These are phyloP conservation scores for Leucogyrophana mollusca DNA, from an alignment of 768 basidiomycete genomes.

Conservation along the genomic window DNA sequence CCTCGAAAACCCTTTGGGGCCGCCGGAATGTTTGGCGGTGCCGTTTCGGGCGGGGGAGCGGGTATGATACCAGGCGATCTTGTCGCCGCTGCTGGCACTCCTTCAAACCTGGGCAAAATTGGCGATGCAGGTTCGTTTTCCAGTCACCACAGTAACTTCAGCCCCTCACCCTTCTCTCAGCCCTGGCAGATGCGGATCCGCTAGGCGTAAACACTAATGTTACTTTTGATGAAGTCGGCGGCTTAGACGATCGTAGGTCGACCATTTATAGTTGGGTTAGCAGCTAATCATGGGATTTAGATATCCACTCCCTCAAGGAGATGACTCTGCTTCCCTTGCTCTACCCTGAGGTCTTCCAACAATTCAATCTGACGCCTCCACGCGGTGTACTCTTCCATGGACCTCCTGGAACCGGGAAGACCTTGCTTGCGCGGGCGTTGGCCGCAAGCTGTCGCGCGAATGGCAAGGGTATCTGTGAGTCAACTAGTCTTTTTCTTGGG, in stretches of 20 bases:
- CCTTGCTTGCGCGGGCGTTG: conserved; percentile 88
- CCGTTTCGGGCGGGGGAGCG: conserved; percentile 46
- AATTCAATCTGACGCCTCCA: conserved; percentile 91
- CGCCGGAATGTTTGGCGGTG: conserved; percentile 49
- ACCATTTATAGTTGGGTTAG: neutral
- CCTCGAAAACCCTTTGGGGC: conserved; percentile 66
- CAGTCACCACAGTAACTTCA: conserved; percentile 15
- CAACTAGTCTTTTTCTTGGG: neutral
- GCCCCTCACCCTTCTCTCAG: conserved; percentile 35
- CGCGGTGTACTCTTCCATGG: conserved; percentile 97
- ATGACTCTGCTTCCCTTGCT: conserved; percentile 95
- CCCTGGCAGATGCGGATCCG: conserved; percentile 92
- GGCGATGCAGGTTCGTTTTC: conserved; percentile 63
- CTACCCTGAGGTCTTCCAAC: conserved; percentile 96
- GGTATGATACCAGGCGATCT: conserved; percentile 61
- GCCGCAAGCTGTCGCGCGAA: conserved; percentile 89
- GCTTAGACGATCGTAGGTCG: conserved; percentile 83
- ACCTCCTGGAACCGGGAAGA: conserved; percentile 98
- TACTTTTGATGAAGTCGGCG: conserved; percentile 96
- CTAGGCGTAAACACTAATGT: conserved; percentile 91
- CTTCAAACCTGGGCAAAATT: conserved; percentile 83
- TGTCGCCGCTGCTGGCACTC: conserved; percentile 68
- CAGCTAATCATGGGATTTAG: conserved; percentile 35
- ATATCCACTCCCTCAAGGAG: conserved; percentile 95
- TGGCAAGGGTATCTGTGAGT: conserved; percentile 84